Conservation (phyloP, 768 basidiomycete species). For the Termitomyces sp. region DNA sequence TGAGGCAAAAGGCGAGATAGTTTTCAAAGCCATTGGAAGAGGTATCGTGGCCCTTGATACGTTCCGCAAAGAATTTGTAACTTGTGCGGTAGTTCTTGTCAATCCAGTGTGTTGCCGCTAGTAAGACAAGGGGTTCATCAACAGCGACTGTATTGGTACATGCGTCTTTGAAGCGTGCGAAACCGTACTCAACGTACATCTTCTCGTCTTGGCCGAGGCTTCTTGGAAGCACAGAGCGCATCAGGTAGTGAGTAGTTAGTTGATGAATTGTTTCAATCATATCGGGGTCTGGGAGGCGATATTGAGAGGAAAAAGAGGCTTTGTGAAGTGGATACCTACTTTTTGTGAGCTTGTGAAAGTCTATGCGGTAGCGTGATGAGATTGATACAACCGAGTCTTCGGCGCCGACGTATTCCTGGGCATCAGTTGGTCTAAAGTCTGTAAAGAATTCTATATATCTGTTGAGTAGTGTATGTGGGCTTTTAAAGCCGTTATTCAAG, state of each 20-base stretch:
- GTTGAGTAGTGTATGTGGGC: conserved; percentile 36
- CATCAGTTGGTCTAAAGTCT: conserved; percentile 34
- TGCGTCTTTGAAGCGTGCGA: conserved; percentile 37
- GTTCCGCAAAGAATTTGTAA: conserved; percentile 33
- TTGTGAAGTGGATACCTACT: conserved; percentile 20
- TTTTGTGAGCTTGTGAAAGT: conserved; percentile 38
- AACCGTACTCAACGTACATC: conserved; percentile 38
- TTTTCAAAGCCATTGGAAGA: conserved; percentile 41
- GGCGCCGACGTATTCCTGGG: conserved; percentile 20
- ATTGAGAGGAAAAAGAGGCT: not conserved
- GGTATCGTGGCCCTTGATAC: conserved; percentile 25
- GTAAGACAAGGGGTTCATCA: conserved; percentile 40
- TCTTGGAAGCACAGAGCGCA: conserved; percentile 32
- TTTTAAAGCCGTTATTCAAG: conserved; percentile 30
- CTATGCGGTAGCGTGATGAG: conserved; percentile 31
- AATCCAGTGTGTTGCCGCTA: conserved; percentile 38
- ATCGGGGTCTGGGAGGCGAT: conserved; percentile 23
- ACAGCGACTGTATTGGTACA: conserved; percentile 32
- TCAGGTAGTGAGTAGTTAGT: conserved; percentile 33
- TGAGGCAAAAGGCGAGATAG: conserved; percentile 37
- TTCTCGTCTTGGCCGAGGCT: conserved; percentile 36
- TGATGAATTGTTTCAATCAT: conserved; percentile 34
- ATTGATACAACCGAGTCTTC: conserved; percentile 26
- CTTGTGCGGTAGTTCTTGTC: conserved; percentile 27
- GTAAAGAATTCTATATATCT: conserved; percentile 37